These are phyloP conservation scores for Fonsecaea monophora DNA, from an alignment of 2,329 filamentous ascomycete species.

Conservation along the genomic window DNA sequence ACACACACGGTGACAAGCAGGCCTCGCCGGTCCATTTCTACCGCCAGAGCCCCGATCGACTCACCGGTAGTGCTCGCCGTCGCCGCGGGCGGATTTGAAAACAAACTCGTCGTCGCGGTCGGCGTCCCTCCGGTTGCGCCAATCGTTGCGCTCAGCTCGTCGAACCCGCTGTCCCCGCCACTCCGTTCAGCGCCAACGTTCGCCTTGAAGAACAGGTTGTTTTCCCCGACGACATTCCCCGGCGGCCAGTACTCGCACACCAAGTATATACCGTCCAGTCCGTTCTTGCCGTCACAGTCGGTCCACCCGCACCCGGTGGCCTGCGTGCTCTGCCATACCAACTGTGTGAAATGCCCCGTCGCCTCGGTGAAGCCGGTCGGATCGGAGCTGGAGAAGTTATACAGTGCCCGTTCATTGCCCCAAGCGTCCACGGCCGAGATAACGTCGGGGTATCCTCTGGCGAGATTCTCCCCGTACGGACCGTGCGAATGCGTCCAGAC, in stretches of 20 bases:
- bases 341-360: constrained; percentile 75
- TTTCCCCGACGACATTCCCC: constrained; percentile 62
- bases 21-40: constrained; percentile 23
- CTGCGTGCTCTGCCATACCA: constrained; percentile 72
- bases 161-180: constrained; percentile 30
- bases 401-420: constrained; percentile 66
- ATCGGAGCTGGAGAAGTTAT: constrained; percentile 59
- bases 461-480: constrained; percentile 71
- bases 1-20: constrained; percentile 29
- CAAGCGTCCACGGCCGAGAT: constrained; percentile 68
- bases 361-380: constrained; percentile 60
- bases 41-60: constrained; percentile 23
- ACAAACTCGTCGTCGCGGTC: constrained; percentile 16
- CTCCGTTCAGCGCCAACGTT: constrained; percentile 38
- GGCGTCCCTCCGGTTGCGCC: constrained; percentile 37
- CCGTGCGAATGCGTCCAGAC: constrained; percentile 59
- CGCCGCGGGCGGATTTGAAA: constrained; percentile 16
- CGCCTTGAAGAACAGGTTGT: constrained; percentile 36
- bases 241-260: constrained; percentile 74
- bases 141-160: constrained; percentile 30
- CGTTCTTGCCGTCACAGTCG: constrained; percentile 48
- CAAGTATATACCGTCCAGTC: constrained; percentile 65
- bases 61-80: constrained; percentile 18
- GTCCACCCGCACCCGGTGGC: constrained; percentile 63
- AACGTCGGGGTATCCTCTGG: constrained; percentile 68